phyloP scores from a whole-genome alignment of 805 yeast species.

The Candida palmyrensis region DNA sequence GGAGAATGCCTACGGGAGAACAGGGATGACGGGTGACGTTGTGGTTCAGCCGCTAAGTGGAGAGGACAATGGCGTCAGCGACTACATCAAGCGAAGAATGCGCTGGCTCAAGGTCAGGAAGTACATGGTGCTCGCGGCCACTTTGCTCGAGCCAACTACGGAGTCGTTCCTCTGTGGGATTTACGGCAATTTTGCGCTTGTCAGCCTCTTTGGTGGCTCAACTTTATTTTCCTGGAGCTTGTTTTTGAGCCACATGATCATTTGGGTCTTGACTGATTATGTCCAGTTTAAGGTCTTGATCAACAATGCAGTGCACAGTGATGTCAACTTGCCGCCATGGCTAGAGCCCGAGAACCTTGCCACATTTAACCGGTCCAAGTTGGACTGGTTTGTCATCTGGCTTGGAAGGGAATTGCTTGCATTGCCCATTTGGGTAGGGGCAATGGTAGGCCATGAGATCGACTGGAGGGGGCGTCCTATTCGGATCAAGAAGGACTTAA shows the following conservation, averaged over 20 bases:
- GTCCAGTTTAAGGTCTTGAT: constrained; percentile 48
- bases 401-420: constrained; percentile 66
- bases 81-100: constrained; percentile 63
- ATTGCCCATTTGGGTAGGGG: constrained; percentile 76
- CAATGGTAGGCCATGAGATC: constrained; percentile 70
- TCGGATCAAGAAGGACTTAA: constrained; percentile 62
- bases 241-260: constrained; percentile 46
- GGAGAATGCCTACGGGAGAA: constrained; percentile 60
- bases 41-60: constrained; percentile 66
- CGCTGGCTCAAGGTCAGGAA: constrained; percentile 85
- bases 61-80: constrained; percentile 38
- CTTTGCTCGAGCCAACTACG: constrained; percentile 81
- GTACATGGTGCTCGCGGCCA: constrained; percentile 83
- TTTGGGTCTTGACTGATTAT: constrained; percentile 67
- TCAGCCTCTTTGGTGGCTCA: constrained; percentile 36
- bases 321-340: constrained; percentile 20
- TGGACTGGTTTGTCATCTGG: constrained; percentile 47
- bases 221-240: constrained; percentile 26
- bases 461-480: constrained; percentile 82
- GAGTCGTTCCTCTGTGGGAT: constrained; percentile 67
- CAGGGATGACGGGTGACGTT: constrained; percentile 74
- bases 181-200: constrained; percentile 58
- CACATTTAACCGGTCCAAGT: constrained; percentile 11
- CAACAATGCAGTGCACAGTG: constrained; percentile 13
- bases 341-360: constrained; percentile 14